Base-by-base conservation (phyloP, 768 basidiomycete species). In the Russula sp. region DNA sequence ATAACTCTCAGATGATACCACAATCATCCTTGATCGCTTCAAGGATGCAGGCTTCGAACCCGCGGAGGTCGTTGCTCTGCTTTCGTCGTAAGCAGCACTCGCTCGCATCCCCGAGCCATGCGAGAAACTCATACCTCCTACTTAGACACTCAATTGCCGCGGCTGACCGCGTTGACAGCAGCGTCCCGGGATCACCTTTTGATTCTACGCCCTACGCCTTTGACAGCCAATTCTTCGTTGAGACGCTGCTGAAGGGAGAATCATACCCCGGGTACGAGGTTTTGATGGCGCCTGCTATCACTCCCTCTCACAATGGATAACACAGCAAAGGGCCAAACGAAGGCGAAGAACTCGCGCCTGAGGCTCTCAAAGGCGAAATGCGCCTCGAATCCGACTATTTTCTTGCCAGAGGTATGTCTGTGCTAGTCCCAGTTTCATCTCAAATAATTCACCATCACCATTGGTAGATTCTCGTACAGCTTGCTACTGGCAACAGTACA, bases 401-500 rank as follows among this genome's bases (percentile, higher is more conserved):
- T 49, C 61, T 75, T 35, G 72, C 73, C 22, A 73, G 73, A 35
- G 39, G 51, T 60, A 9, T 22, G 52, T 34, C 52, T 10, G 14
- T 34, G 20, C 7, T 39, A 13, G 3, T 52, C 29, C 42, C 20
- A 16, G 5, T 42, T n/a, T 56, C 20, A 9, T 45, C 2, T 22
- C n/a, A n/a, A 22, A 34, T 39, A 4, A 35, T 45, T 47, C 5
- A 41, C 9, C 5, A 38, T 8, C 3, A 16, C 14, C 13, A 22
- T 34, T 9, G 20, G 16, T n/a, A 59, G 74, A 74, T 67, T 61
- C 65, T 32, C 69, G 71, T 58, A 73, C 73, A 9, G 72, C 73
- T 25, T 75, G 73, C 69, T 57, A 66, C 46, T 75, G 73, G 73
- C 73, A 74, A 65, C 67, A 61, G n/a, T 69, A 71, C 59, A 67